Evolutionary conservation across 139 green algal species (phyloP), one percentile per base, ranked within the genome.

Genomic region (Medakamo hakoo): DNA sequence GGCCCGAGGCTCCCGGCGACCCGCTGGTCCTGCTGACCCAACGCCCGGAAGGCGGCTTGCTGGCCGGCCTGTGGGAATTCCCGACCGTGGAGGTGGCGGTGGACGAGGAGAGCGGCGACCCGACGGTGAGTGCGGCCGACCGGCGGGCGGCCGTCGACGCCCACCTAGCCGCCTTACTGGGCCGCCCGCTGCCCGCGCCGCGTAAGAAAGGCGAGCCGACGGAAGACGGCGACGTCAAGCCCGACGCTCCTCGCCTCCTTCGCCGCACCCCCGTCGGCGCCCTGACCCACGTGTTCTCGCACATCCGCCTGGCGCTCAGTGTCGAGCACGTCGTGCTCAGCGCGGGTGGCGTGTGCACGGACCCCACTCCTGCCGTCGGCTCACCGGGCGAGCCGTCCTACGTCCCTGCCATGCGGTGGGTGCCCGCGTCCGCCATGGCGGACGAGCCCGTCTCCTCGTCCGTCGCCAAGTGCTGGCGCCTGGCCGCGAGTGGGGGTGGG

Each of bases 31-130:
- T 88, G n/a, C 60, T 90, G 63, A 67, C 82, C 3, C 68, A 86
- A 71, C 67, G 83, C 1, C 82, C 83, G 20, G 57, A 57, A 20
- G 63, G 52, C 3, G 83, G 83, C 2, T 67, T 90, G 26, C 71
- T 90, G 28, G 83, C 80, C 55, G 83, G 82, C 21, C 62, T 90
- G 14, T 90, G 83, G 83, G 79, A 90, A 66, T 86, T 86, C 40
- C 82, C 82, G n/a, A 62, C 64, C 4, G 25, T 58, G n/a, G 16
- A 25, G 59, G 27, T 32, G 28, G 40, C 9, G 9, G 40, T 16
- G 9, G 40, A 52, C 40, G 40, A 52, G 16, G n/a, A n/a, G n/a
- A 62, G 59, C 4, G 25, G 27, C 14, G 16, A 25, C 49, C n/a
- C 27, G 28, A 16, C 9, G 9, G 40, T 16, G 9, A 16, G 16